Evolutionary conservation across 768 basidiomycete genomes (phyloP), one percentile per base, ranked within the genome.

Genomic region (Clavulina sp.): DNA sequence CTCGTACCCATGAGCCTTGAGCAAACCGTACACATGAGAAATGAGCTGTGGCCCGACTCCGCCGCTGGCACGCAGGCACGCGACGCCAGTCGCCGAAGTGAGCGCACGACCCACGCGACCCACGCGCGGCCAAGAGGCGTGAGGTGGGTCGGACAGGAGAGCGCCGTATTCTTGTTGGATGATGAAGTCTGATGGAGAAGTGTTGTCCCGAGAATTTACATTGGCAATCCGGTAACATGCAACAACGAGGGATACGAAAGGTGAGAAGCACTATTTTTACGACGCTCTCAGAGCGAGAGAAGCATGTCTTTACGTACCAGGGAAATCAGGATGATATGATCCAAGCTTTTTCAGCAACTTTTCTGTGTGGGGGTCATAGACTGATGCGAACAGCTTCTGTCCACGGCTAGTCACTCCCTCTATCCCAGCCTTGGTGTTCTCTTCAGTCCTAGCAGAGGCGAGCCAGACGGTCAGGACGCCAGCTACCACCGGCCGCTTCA

Each of bases 311-410:
- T 60, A 77, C 84, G 70, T 66, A 88, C 85, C 72, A 65, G 89
- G 87, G 70, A 93, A 85, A 72, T 93, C 89, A 55, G 89, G 89
- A 66, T 93, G 89, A 69, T 87, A 85, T 52, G 76, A 73, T 62
- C 73, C 80, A 57, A 93, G 73, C 70, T 89, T 93, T 69, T 78
- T 70, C 67, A 86, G 76, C 62, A 93, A 77, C 69, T 92, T 93
- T 70, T 77, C 78, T 62, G 79, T 81, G 70, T 88, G 84, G 63
- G 88, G 88, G 64, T 77, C 70, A 65, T 93, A 93, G 66, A 93
- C 88, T 50, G 78, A 76, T 64, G 81, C 71, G 86, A 89, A 93
- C 56, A 93, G 71, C 47, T 65, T 69, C 61, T 65, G 73, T 41
- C 86, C 86, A 60, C 82, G 77, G 61, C 69, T 68, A 63, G 77